A percentile compares a stretch with the other conserved stretches of the same genome.
phyloP scores from a whole-genome alignment of 2,329 filamentous ascomycete species.

The Penicillium sp. region DNA sequence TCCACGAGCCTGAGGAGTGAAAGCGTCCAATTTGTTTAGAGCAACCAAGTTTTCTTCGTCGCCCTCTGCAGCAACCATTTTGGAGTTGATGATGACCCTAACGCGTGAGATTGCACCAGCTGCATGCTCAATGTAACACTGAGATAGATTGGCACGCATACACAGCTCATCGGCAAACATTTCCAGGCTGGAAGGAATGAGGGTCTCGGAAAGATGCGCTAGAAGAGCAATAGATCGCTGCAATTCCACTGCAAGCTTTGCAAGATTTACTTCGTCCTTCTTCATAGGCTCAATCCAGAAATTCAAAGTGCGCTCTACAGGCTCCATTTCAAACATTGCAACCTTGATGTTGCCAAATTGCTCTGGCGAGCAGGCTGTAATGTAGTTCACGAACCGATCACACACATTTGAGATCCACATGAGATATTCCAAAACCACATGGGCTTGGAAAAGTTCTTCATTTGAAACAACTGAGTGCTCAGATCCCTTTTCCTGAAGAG shows the following conservation, averaged over 20 bases:
- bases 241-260: constrained; percentile 76
- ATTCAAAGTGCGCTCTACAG: constrained; percentile 85
- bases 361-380: constrained; percentile 73
- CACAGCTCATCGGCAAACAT: constrained; percentile 76
- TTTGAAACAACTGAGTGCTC: constrained; percentile 65
- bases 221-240: constrained; percentile 82
- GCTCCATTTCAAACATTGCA: constrained; percentile 82
- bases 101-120: constrained; percentile 65
- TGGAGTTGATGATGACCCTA: constrained; percentile 65
- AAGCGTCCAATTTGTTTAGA: constrained; percentile 66
- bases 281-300: constrained; percentile 82
- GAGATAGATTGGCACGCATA: constrained; percentile 73
- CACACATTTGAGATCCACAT: constrained; percentile 81
- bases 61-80: constrained; percentile 59
- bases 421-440: constrained; percentile 80
- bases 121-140: constrained; percentile 77
- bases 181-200: constrained; percentile 68
- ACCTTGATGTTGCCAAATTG: constrained; percentile 77
- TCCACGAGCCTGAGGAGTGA: constrained; percentile 74
- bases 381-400: constrained; percentile 76
- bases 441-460: constrained; percentile 76
- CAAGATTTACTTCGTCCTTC: constrained; percentile 80
- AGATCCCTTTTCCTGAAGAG: constrained; percentile 74
- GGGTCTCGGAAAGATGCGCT: constrained; percentile 77
- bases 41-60: constrained; percentile 70